Percentiles rank a stretch among this genome's conserved stretches.
Conservation (phyloP, 2,329 filamentous ascomycete genomes). For the Lizonia empirigonia region DNA sequence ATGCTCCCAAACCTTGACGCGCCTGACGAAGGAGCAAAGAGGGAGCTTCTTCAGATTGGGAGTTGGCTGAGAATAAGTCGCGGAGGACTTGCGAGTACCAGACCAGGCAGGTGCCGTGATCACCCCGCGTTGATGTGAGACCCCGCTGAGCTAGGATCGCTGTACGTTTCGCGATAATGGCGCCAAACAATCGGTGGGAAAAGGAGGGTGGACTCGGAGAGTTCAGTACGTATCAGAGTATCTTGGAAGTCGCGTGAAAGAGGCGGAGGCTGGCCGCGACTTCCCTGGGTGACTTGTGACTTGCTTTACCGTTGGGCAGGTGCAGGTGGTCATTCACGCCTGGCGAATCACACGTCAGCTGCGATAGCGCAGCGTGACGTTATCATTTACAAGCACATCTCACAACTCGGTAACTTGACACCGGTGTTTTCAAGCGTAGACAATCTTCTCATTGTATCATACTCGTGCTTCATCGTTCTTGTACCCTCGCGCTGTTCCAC, state of each 20-base stretch:
- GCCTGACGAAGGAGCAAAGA: slow-evolving; percentile 1
- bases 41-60: neutral
- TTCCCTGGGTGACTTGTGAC: slow-evolving; percentile 6
- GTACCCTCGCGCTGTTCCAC: slow-evolving; percentile 17
- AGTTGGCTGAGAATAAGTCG: neutral
- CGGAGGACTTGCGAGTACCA: slow-evolving; percentile 2
- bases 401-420: slow-evolving; percentile 3
- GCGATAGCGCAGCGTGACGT: slow-evolving; percentile 22
- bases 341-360: slow-evolving; percentile 18
- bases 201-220: neutral
- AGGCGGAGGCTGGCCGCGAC: slow-evolving; percentile 10
- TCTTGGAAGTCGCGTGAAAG: slow-evolving; percentile 9
- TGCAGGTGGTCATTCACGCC: slow-evolving; percentile 1
- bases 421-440: neutral
- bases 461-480: slow-evolving; percentile 4
- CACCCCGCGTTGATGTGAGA: slow-evolving; percentile 15
- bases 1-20: slow-evolving; percentile 23
- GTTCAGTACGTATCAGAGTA: slow-evolving; percentile 9
- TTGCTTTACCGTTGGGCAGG: slow-evolving; percentile 12
- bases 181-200: slow-evolving; percentile 9
- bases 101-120: slow-evolving; percentile 17
- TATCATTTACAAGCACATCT: slow-evolving; percentile 20
- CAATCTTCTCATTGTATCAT: slow-evolving; percentile 14
- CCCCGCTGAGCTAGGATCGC: slow-evolving; percentile 24
- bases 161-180: slow-evolving; percentile 20